Conservation (phyloP, 2,329 filamentous ascomycete species). For the Pseudocercospora cruenta region DNA sequence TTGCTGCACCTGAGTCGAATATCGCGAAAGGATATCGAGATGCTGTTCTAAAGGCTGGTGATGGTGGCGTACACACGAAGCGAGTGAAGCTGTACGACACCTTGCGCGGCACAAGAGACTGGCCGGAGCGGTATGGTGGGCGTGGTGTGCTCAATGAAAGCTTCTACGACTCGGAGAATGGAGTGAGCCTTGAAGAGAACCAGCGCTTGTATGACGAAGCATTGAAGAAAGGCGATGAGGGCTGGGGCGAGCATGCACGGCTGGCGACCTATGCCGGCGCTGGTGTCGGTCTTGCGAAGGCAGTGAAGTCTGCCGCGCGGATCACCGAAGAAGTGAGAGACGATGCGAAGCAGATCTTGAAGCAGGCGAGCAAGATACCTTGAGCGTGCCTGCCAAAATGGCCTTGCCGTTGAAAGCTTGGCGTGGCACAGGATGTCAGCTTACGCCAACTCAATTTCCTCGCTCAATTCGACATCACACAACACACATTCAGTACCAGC, state of each 20-base stretch:
- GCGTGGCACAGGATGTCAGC: not conserved
- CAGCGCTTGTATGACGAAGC: slow-evolving; percentile 53
- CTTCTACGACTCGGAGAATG: slow-evolving; percentile 46
- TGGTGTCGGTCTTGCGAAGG: slow-evolving; percentile 61
- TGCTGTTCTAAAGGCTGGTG: slow-evolving; percentile 50
- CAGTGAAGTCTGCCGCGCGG: slow-evolving; percentile 53
- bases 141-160: slow-evolving; percentile 62
- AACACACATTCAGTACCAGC: not conserved
- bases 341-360: slow-evolving; percentile 42
- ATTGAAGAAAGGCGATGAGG: slow-evolving; percentile 53
- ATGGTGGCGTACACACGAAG: slow-evolving; percentile 57
- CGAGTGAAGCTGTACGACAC: slow-evolving; percentile 57
- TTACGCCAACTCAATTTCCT: not conserved
- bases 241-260: slow-evolving; percentile 58
- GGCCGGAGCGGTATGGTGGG: slow-evolving; percentile 62
- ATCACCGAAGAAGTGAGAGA: slow-evolving; percentile 56
- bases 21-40: slow-evolving; percentile 53
- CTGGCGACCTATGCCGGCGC: slow-evolving; percentile 67
- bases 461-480: not conserved
- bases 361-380: slow-evolving; percentile 22
- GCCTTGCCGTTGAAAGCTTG: not conserved
- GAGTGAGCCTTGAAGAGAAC: slow-evolving; percentile 50
- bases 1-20: slow-evolving; percentile 56
- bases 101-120: slow-evolving; percentile 60
- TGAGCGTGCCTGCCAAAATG: not conserved